Evolutionary conservation across 106 monocot species (phyloP).

Genomic region (Ottelia alismoides): DNA sequence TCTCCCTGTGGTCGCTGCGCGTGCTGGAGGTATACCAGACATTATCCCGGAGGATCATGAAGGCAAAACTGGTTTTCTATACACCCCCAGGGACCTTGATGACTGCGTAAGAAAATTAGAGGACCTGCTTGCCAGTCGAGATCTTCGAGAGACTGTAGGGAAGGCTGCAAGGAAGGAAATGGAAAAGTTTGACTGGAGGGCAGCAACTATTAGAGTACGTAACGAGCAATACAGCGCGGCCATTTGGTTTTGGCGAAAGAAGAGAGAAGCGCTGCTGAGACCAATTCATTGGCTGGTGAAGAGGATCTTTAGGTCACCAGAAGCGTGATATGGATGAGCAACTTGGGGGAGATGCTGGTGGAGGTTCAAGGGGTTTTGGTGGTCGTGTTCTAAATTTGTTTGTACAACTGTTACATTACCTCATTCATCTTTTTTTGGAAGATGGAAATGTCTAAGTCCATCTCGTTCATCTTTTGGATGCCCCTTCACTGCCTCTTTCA

Average conservation of each 20-base stretch:
- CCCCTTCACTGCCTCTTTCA: too few species aligned
- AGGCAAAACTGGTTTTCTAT: constrained; percentile 72
- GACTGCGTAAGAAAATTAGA: constrained; percentile 71
- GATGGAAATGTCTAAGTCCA: too few species aligned
- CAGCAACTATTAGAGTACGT: constrained; percentile 64
- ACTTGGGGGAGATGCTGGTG: too few species aligned
- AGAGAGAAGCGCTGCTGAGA: constrained; percentile 44
- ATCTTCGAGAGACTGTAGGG: constrained; percentile 53
- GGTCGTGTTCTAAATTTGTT: too few species aligned
- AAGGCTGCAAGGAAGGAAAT: constrained; percentile 65
- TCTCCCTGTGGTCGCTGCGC: constrained; percentile 70
- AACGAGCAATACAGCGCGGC: constrained; percentile 85
- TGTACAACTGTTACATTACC: too few species aligned
- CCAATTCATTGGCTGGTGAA: constrained; percentile 51
- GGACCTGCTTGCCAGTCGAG: constrained; percentile 20
- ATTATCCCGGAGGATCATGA: constrained; percentile 80
- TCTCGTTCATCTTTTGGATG: too few species aligned
- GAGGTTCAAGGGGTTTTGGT: too few species aligned
- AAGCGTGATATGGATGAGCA: too few species aligned
- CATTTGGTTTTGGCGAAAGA: constrained; percentile 78
- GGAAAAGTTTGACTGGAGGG: constrained; percentile 88
- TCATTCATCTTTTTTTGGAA: too few species aligned
- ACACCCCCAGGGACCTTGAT: constrained; percentile 62
- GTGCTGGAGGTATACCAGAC: constrained; percentile 85
- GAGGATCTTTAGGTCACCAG: constrained; percentile 18